Base-by-base conservation (phyloP, 306 rosid genomes). In the Astragalus glycyphyllos region DNA sequence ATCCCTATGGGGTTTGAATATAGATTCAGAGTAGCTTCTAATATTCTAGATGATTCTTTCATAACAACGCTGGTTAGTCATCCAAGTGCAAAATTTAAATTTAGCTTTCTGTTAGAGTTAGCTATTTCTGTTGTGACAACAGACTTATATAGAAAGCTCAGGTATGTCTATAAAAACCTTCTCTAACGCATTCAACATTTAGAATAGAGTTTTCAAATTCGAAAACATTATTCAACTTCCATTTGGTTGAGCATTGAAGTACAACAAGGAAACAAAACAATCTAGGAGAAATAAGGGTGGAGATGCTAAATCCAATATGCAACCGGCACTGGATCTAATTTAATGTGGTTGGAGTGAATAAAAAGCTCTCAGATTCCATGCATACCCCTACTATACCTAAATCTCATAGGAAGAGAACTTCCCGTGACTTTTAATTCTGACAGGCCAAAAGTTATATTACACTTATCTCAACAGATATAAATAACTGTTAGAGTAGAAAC, bases 341-440 rank as follows among this genome's bases (percentile, higher is more conserved):
- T 50, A 14, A 50, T 50, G 56, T 23, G 56, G 31, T 7, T 50
- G 8, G 3, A 50, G 56, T 15, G 56, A 50, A 50, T 49, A 49
- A 50, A 50, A 50, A 50, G 29, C 56, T 50, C 56, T 7, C 7
- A 23, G 56, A 8, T 50, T 14, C 58, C 58, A 53, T 53, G 58
- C 58, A 45, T 31, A 11, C 26, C 77, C 37, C 38, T 37, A 60
- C 40, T 26, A 34, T 11, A 17, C 46, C 58, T 53, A 62, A 61
- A 17, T 77, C 60, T 54, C 67, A 40, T 26, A 49, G 57, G 49
- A 72, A 58, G 62, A 48, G 41, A 7, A 58, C 42, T 17, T 66
- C 50, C 50, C 10, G 17, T 16, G 12, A 56, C 37, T 37, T 40
- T 13, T 49, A 45, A 55, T 54, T 68, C 50, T 74, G 41, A 55